Base-by-base conservation (phyloP, 345 rosid species). In the Lumnitzera littorea region DNA sequence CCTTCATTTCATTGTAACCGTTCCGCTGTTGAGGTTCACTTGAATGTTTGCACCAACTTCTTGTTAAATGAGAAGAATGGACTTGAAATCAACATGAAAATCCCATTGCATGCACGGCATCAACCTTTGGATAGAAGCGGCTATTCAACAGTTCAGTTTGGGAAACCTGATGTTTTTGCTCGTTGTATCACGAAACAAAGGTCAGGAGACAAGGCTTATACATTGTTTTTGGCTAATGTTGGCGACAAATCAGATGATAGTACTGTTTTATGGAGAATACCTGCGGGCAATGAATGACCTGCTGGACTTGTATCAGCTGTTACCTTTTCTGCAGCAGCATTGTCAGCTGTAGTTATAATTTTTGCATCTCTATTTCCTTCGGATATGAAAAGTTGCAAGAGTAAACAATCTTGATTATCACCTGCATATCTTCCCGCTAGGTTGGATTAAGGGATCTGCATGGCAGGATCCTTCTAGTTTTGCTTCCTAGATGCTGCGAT, bases 61-160 rank as follows among this genome's bases (percentile, higher is more conserved):
- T 56, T 72, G 27, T 68, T 31, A 9, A 57, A 51, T 57, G 53
- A 73, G 46, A 70, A 58, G 53, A 68, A 63, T 57, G 84, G 61
- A 74, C 56, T 68, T 50, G 84, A 79, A 70, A 68, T 90, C 65
- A 67, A 64, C 31, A 15, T 84, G 55, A 67, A 72, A 60, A 82
- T 94, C 60, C 96, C 99, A 16, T 66, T 94, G 67, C 97, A 90
- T 71, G 91, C 91, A 25, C 84, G 95, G 2, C 90, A 90, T 76
- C 89, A 89, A 95, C 82, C 80, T 55, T 52, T 82, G 4, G 75
- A 78, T 62, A 89, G 78, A 36, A 77, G 78, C 67, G 95, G 96
- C 29, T 87, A 85, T 75, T 70, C 87, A 20, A 62, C 17, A 27
- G 82, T 85, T 47, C 75, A 74, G 68, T 84, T 87, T 62, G 83